Conservation (phyloP, 306 rosid species). For the Trichosanthes cucumerina region DNA sequence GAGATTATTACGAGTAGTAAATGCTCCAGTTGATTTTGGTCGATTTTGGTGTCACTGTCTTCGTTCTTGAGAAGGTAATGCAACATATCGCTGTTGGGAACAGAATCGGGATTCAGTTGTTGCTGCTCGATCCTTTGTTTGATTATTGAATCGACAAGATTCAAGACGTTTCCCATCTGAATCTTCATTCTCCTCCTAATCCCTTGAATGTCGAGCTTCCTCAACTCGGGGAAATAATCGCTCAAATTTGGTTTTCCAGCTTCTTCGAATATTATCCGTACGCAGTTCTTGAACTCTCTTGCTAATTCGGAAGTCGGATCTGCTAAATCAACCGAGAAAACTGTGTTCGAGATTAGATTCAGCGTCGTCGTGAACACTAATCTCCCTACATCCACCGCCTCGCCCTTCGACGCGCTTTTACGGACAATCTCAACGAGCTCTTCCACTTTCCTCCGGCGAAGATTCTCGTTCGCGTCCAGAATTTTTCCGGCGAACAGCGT, state of each 20-base stretch:
- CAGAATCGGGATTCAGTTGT: not conserved
- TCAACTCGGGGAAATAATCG: conserved; percentile 12
- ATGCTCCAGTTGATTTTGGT: not conserved
- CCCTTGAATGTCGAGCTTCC: conserved; percentile 4
- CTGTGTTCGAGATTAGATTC: conserved; percentile 28
- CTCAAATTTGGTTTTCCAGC: conserved; percentile 14
- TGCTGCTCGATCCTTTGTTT: not conserved
- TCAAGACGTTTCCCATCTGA: conserved; percentile 1
- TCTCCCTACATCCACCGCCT: conserved; percentile 21
- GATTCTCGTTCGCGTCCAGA: conserved; percentile 24
- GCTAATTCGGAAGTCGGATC: conserved; percentile 24
- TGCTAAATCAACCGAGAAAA: conserved; percentile 33
- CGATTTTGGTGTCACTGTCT: not conserved
- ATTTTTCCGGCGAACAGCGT: conserved; percentile 1
- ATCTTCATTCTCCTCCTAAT: not conserved
- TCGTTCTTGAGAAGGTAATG: not conserved
- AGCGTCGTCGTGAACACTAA: conserved; percentile 20
- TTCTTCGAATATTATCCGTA: conserved; percentile 3
- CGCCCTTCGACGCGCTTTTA: conserved; percentile 7
- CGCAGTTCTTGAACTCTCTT: conserved; percentile 15
- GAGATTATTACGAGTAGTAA: not conserved
- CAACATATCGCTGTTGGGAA: conserved; percentile 8
- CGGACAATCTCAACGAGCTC: conserved; percentile 11
- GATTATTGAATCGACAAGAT: not conserved
- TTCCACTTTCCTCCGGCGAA: conserved; percentile 18